Conservation (phyloP, 75 land plant species). For the Azolla pinnata region DNA sequence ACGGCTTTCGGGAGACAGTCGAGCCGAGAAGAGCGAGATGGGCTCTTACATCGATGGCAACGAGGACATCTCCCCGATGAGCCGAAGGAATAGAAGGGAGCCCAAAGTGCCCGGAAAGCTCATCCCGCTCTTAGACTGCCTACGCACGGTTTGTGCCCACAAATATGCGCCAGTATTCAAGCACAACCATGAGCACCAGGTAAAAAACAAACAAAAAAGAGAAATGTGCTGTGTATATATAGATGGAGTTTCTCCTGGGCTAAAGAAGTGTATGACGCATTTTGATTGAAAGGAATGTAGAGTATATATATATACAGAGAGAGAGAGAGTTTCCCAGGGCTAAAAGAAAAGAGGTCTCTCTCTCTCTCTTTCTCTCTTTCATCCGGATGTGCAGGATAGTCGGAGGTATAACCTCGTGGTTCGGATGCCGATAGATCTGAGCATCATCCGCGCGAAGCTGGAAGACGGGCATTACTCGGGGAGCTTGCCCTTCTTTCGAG, state of each 20-base stretch:
- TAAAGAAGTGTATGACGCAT: too few species aligned
- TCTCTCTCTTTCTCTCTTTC: background rate
- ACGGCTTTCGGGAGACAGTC: constrained; percentile 20
- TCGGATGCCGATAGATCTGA: constrained; percentile 60
- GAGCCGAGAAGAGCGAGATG: constrained; percentile 25
- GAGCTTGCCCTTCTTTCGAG: constrained; percentile 45
- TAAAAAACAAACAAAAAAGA: too few species aligned
- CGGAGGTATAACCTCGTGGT: constrained; percentile 33
- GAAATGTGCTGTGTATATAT: too few species aligned
- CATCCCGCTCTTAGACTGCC: constrained; percentile 31
- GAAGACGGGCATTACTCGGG: constrained; percentile 40
- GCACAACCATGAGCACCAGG: constrained; percentile 52
- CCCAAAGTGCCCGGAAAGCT: constrained; percentile 29
- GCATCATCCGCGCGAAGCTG: constrained; percentile 36
- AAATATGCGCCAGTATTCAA: constrained; percentile 43
- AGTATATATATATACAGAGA: too few species aligned
- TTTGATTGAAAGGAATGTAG: too few species aligned
- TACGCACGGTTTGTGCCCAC: constrained; percentile 41
- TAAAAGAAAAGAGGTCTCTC: too few species aligned
- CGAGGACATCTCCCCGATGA: constrained; percentile 43
- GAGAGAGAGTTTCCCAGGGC: too few species aligned
- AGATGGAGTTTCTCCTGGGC: too few species aligned
- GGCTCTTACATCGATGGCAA: constrained; percentile 26
- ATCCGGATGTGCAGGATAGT: constrained; percentile 26
- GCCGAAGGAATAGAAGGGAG: constrained; percentile 15